These are phyloP conservation scores for Porpolomopsis calyptriformis DNA, from an alignment of 768 basidiomycete genomes.

Conservation along the genomic window DNA sequence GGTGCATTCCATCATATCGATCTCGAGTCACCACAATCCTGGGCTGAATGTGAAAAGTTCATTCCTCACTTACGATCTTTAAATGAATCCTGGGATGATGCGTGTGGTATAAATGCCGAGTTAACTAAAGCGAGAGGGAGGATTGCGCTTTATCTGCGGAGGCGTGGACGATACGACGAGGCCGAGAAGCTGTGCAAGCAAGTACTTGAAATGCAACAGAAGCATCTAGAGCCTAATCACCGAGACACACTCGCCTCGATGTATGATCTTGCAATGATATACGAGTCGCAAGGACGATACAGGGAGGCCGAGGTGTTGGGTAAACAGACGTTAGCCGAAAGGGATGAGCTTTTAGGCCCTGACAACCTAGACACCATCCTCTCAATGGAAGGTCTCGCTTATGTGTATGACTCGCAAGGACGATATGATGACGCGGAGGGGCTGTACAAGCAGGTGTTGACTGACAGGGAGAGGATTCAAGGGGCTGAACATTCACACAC, in stretches of 20 bases:
- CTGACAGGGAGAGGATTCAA: no score
- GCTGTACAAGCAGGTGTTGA: no score
- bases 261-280: not conserved
- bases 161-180: not conserved
- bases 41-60: no score
- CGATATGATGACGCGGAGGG: no score
- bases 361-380: no score
- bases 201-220: not conserved
- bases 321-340: no score
- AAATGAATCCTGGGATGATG: not conserved
- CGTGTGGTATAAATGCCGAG: not conserved
- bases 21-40: not conserved
- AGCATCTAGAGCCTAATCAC: not conserved
- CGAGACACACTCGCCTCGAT: not conserved
- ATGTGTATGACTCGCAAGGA: no score
- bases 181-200: not conserved
- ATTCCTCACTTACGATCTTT: conserved; percentile 1
- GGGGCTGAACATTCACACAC: no score
- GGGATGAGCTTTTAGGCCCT: no score
- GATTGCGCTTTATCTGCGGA: not conserved
- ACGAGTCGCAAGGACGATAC: not conserved
- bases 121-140: not conserved
- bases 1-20: not conserved
- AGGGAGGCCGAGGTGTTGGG: not conserved
- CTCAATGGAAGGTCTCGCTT: no score